A percentile compares a stretch with the other conserved stretches of the same genome.
Conservation (phyloP, 768 basidiomycete genomes). For the Phlegmacium glaucopus region DNA sequence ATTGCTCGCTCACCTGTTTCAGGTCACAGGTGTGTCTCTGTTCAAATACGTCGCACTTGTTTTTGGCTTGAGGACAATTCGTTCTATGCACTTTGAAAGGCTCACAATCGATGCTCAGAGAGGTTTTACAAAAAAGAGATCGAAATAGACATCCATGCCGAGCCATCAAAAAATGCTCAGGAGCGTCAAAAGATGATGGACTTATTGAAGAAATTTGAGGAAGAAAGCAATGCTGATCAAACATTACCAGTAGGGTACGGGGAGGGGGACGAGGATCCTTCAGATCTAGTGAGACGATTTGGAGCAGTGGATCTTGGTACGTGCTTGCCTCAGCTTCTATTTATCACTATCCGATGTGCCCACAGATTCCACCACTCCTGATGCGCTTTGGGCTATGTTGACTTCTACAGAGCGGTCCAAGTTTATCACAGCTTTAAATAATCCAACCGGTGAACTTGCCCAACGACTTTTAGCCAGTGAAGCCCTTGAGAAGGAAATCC, state of each 20-base stretch:
- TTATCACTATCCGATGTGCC: not conserved
- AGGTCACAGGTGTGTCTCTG: constrained; percentile 51
- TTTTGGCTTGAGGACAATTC: not conserved
- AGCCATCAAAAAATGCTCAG: constrained; percentile 49
- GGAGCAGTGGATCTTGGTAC: constrained; percentile 60
- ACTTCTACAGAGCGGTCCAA: constrained; percentile 54
- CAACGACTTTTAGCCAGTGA: constrained; percentile 57
- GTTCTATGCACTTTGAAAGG: constrained; percentile 24
- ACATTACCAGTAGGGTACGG: constrained; percentile 23
- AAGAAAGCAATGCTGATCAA: constrained; percentile 41
- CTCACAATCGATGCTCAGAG: constrained; percentile 77
- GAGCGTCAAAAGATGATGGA: constrained; percentile 69
- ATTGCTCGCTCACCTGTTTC: constrained; percentile 81
- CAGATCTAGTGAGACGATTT: constrained; percentile 49
- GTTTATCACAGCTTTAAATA: constrained; percentile 55
- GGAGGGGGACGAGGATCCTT: constrained; percentile 30
- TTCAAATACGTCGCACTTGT: not conserved
- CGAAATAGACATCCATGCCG: constrained; percentile 55
- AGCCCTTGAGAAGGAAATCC: constrained; percentile 46
- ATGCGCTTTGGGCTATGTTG: constrained; percentile 59
- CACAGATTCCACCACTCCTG: constrained; percentile 52
- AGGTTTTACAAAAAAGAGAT: constrained; percentile 77
- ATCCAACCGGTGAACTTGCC: constrained; percentile 61
- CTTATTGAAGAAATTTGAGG: constrained; percentile 69
- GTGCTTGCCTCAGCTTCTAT: constrained; percentile 12